These are phyloP conservation scores for Saturnispora mendoncae DNA, from an alignment of 805 yeast genomes.

Conservation along the genomic window DNA sequence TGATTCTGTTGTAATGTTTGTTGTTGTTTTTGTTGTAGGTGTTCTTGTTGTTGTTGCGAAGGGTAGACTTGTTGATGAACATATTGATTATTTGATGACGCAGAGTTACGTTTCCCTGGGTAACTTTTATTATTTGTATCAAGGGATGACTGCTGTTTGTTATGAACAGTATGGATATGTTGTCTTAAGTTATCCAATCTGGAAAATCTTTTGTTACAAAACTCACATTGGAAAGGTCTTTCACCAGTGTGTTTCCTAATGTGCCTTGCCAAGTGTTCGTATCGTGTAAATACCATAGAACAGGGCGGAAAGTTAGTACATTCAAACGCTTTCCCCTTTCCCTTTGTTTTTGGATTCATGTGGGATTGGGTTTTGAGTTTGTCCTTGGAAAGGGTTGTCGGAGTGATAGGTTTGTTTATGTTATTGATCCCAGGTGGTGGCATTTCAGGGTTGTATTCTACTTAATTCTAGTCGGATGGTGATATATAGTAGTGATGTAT, in stretches of 20 bases:
- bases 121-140: slow-evolving; percentile 27
- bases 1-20: neutral
- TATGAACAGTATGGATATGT: slow-evolving; percentile 81
- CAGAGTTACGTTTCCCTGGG: slow-evolving; percentile 21
- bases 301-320: slow-evolving; percentile 85
- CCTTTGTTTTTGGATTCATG: slow-evolving; percentile 28
- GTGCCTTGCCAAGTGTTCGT: slow-evolving; percentile 89
- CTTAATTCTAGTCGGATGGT: too few relatives aligned
- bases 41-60: slow-evolving; percentile 5
- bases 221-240: slow-evolving; percentile 81
- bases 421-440: too few relatives aligned
- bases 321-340: slow-evolving; percentile 63
- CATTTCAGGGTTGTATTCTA: too few relatives aligned
- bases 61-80: slow-evolving; percentile 13
- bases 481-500: too few relatives aligned
- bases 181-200: slow-evolving; percentile 84
- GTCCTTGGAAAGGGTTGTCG: neutral
- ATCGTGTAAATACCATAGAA: slow-evolving; percentile 78
- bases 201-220: slow-evolving; percentile 70
- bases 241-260: slow-evolving; percentile 92
- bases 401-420: too few relatives aligned
- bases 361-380: slow-evolving; percentile 1
- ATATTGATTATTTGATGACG: too few relatives aligned
- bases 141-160: slow-evolving; percentile 34
- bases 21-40: slow-evolving; percentile 6